These are phyloP conservation scores for Talaromyces liani DNA, from an alignment of 495 filamentous ascomycete genomes.

Conservation along the genomic window DNA sequence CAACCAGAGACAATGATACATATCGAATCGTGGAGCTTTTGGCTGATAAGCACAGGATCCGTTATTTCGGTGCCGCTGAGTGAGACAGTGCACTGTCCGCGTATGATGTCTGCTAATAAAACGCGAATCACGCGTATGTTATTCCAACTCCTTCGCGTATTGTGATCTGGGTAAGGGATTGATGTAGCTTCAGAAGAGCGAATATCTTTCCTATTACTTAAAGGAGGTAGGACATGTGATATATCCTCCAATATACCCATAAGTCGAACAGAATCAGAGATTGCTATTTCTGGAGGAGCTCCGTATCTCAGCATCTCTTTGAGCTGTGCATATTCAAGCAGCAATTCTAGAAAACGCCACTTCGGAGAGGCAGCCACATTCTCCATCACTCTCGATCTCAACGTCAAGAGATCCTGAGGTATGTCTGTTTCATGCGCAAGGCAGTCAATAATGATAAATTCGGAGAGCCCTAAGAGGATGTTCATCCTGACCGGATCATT, in stretches of 20 bases:
- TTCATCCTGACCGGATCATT: background rate
- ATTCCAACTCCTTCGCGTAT: constrained; percentile 6
- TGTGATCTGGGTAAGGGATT: constrained; percentile 3
- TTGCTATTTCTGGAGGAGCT: background rate
- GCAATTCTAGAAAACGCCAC: background rate
- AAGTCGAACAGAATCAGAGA: background rate
- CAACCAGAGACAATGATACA: background rate
- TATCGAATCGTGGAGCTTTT: background rate
- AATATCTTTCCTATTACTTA: background rate
- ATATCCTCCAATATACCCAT: background rate
- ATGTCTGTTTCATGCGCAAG: constrained; percentile 4
- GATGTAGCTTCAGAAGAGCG: background rate
- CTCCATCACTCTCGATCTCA: background rate
- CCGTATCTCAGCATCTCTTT: constrained; percentile 5
- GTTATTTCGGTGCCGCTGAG: background rate
- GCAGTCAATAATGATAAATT: constrained; percentile 4
- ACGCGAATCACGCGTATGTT: constrained; percentile 1
- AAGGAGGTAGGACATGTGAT: background rate
- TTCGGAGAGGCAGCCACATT: background rate
- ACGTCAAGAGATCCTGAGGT: background rate
- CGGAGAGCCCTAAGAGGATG: background rate
- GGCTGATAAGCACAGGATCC: background rate
- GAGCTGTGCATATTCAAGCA: constrained; percentile 2
- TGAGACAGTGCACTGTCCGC: background rate
- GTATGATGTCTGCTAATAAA: constrained; percentile 4